Percentiles rank a stretch among this genome's conserved stretches.
Conservation (phyloP, 805 yeast genomes). For the Komagataella phaffii region DNA sequence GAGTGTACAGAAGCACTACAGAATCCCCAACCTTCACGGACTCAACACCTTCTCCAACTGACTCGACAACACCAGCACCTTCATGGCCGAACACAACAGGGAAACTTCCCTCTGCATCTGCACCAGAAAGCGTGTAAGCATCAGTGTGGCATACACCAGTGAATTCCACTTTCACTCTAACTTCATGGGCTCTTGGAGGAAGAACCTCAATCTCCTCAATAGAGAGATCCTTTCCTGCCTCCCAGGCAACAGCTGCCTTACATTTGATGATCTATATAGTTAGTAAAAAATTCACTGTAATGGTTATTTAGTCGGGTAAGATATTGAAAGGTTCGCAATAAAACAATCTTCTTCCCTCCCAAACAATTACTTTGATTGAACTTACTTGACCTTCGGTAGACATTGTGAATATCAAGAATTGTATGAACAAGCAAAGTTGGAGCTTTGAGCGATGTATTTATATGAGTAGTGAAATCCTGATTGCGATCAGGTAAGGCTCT, state of each 20-base stretch:
- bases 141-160: conserved; percentile 99
- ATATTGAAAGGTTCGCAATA: background rate
- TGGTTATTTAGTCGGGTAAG: conserved; percentile 12
- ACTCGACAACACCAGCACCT: conserved; percentile 95
- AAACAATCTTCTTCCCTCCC: background rate
- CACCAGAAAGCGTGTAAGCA: conserved; percentile 90
- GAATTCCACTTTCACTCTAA: conserved; percentile 73
- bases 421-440: background rate
- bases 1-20: conserved; percentile 89
- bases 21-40: conserved; percentile 86
- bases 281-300: background rate
- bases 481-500: background rate
- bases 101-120: conserved; percentile 93
- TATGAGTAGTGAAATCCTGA: background rate
- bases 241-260: conserved; percentile 97
- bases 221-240: conserved; percentile 60
- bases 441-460: background rate
- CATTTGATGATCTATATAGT: conserved; percentile 50
- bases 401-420: conserved; percentile 2
- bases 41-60: conserved; percentile 89
- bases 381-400: conserved; percentile 7
- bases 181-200: conserved; percentile 96
- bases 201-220: conserved; percentile 83
- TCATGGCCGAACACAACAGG: conserved; percentile 94
- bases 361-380: background rate